Conservation (phyloP, 352 stramenopile species). For the Phytophthora europaea region DNA sequence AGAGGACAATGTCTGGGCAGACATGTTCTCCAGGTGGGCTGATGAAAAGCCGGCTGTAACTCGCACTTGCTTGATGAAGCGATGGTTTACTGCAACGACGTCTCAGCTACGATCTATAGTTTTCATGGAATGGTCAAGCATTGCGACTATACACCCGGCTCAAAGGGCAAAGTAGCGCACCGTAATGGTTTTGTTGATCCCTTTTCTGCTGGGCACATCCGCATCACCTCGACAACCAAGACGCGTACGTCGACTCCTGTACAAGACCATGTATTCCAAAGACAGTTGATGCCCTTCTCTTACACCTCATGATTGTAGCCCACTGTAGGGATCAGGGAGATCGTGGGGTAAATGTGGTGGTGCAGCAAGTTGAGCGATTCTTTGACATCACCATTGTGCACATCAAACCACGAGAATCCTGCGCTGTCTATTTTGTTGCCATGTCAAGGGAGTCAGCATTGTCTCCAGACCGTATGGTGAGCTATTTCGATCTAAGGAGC, state of each 20-base stretch:
- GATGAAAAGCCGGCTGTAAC: not conserved
- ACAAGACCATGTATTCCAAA: not conserved
- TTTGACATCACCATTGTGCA: constrained; percentile 4
- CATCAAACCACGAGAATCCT: not conserved
- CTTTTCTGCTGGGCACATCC: too few species aligned
- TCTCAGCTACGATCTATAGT: not conserved
- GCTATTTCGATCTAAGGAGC: constrained; percentile 1
- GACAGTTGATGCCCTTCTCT: not conserved
- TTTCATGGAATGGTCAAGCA: not conserved
- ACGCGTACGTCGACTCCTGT: not conserved
- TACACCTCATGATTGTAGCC: not conserved
- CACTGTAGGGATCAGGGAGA: not conserved
- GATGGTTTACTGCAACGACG: not conserved
- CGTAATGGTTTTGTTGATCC: too few species aligned
- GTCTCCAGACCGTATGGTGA: constrained; percentile 7
- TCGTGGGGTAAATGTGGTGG: not conserved
- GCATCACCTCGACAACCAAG: not conserved
- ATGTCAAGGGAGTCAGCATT: constrained; percentile 6
- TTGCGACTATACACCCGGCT: not conserved
- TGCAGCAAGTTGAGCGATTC: not conserved
- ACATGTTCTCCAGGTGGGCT: not conserved
- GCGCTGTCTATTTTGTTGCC: constrained; percentile 5
- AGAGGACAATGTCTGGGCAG: not conserved
- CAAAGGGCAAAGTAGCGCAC: too few species aligned
- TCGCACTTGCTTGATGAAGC: not conserved